phyloP scores from a whole-genome alignment of 108 stramenopile species.

The Nannochloropsis gaditana region DNA sequence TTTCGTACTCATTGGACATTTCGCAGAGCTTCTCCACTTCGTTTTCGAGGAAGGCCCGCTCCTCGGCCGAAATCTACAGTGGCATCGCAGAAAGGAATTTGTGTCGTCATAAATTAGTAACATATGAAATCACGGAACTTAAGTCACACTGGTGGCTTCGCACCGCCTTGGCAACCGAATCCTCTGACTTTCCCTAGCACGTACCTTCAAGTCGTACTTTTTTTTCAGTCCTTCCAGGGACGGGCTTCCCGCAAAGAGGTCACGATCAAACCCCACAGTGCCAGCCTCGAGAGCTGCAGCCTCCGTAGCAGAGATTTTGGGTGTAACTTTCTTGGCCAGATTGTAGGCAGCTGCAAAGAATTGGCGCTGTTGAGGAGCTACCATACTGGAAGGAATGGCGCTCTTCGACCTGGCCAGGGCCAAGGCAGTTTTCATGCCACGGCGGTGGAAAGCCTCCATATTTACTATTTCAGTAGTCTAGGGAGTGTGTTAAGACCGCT shows the following conservation, averaged over 20 bases:
- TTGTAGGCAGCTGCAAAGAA: conserved; percentile 53
- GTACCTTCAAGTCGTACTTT: conserved; percentile 63
- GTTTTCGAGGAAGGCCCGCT: not conserved
- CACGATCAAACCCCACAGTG: conserved; percentile 93
- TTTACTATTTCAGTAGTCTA: not conserved
- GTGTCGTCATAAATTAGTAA: too few species aligned
- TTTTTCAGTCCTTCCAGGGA: conserved; percentile 75
- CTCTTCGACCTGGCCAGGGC: not conserved
- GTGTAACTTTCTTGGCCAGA: conserved; percentile 69
- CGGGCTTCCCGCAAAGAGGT: conserved; percentile 84
- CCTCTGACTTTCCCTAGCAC: not conserved
- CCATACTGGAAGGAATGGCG: not conserved
- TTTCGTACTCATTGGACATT: conserved; percentile 84
- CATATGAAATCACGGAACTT: too few species aligned
- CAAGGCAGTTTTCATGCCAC: not conserved
- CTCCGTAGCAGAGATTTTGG: conserved; percentile 85
- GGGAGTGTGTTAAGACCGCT: not conserved
- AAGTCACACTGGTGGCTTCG: too few species aligned
- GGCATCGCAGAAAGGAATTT: not conserved
- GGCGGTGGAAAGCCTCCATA: conserved; percentile 3
- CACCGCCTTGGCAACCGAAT: too few species aligned
- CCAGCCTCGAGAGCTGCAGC: conserved; percentile 92
- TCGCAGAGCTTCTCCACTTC: conserved; percentile 71
- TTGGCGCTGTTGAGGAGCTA: conserved; percentile 18
- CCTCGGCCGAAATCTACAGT: not conserved